phyloP scores from a whole-genome alignment of 805 yeast species.

The Ogataea paraovalis region DNA sequence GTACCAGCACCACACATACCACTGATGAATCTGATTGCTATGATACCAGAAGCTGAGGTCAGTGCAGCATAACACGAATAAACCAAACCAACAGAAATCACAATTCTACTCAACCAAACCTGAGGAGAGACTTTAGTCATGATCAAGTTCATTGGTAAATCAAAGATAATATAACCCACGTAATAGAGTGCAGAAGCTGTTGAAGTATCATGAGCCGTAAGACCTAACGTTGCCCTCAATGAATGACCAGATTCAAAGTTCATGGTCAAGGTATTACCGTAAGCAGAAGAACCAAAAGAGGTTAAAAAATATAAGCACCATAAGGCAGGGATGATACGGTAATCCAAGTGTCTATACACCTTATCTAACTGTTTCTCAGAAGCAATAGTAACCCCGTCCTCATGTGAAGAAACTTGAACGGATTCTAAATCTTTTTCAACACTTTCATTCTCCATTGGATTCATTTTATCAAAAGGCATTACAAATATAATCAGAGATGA shows the following conservation, averaged over 20 bases:
- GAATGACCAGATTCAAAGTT: slow-evolving; percentile 61
- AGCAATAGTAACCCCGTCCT: background rate
- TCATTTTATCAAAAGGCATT: background rate
- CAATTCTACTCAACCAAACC: slow-evolving; percentile 77
- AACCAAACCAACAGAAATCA: slow-evolving; percentile 71
- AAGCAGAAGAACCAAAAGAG: slow-evolving; percentile 73
- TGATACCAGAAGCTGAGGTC: slow-evolving; percentile 52
- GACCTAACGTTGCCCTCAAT: slow-evolving; percentile 43
- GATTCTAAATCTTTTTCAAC: background rate
- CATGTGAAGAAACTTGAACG: background rate
- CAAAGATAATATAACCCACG: slow-evolving; percentile 80
- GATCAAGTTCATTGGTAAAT: slow-evolving; percentile 80
- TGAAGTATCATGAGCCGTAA: slow-evolving; percentile 56
- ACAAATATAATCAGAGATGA: background rate
- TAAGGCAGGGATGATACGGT: slow-evolving; percentile 73
- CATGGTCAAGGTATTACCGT: slow-evolving; percentile 80
- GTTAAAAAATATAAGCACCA: slow-evolving; percentile 78
- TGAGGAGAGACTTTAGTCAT: slow-evolving; percentile 87
- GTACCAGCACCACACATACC: slow-evolving; percentile 83
- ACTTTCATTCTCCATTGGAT: background rate
- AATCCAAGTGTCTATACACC: slow-evolving; percentile 60
- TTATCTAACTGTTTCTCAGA: slow-evolving; percentile 37
- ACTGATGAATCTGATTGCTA: slow-evolving; percentile 66
- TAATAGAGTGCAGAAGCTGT: slow-evolving; percentile 78
- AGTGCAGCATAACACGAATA: slow-evolving; percentile 71